These are phyloP conservation scores for Geopyxis carbonaria DNA, from an alignment of 495 filamentous ascomycete genomes.

Conservation along the genomic window DNA sequence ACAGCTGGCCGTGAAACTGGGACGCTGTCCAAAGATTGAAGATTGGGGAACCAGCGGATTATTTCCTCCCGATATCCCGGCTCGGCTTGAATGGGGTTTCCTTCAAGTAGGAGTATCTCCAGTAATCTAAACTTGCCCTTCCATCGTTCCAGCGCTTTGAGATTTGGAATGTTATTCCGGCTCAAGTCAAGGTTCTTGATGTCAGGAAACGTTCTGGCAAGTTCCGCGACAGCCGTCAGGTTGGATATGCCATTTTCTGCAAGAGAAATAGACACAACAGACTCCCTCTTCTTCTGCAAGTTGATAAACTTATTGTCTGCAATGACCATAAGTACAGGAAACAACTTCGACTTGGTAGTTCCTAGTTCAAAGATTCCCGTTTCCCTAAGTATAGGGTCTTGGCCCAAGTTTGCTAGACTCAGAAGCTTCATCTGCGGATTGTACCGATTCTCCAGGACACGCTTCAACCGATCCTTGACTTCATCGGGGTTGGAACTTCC, in stretches of 20 bases:
- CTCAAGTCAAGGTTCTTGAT: slow-evolving; percentile 46
- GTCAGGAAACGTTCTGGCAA: slow-evolving; percentile 61
- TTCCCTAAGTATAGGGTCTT: slow-evolving; percentile 46
- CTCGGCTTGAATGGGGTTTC: slow-evolving; percentile 51
- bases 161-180: slow-evolving; percentile 20
- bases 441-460: slow-evolving; percentile 59
- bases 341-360: slow-evolving; percentile 67
- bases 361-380: slow-evolving; percentile 60
- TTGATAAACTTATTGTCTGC: slow-evolving; percentile 54
- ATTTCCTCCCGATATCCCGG: slow-evolving; percentile 51
- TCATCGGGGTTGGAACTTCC: no score
- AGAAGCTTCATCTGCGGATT: slow-evolving; percentile 51
- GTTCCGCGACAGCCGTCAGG: slow-evolving; percentile 47
- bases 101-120: slow-evolving; percentile 58
- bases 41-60: slow-evolving; percentile 60
- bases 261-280: slow-evolving; percentile 59
- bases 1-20: slow-evolving; percentile 12
- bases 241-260: slow-evolving; percentile 57
- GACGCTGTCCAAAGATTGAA: slow-evolving; percentile 40
- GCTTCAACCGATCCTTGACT: slow-evolving; percentile 8
- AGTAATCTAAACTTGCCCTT: slow-evolving; percentile 57
- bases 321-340: slow-evolving; percentile 71
- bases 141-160: slow-evolving; percentile 43
- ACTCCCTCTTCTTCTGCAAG: slow-evolving; percentile 46
- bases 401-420: slow-evolving; percentile 55